phyloP scores from a whole-genome alignment of 768 basidiomycete species.

The Tulasnella sp. region DNA sequence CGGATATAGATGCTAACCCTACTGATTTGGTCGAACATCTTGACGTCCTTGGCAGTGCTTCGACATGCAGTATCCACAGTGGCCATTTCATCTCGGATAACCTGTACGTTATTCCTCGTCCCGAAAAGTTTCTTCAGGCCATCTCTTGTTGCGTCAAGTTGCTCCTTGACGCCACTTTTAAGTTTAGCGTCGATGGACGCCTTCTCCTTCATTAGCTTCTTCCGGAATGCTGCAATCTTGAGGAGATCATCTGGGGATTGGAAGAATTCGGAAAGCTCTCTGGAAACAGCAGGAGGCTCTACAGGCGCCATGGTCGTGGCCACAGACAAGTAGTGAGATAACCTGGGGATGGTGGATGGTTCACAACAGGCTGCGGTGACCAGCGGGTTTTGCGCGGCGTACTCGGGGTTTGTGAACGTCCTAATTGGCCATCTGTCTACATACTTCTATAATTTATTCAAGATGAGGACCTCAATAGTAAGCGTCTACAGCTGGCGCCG shows the following conservation, averaged over 20 bases:
- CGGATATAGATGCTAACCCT: conserved; percentile 54
- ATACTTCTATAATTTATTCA: not conserved
- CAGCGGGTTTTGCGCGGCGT: not conserved
- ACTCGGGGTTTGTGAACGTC: not conserved
- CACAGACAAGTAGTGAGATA: not conserved
- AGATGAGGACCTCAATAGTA: not conserved
- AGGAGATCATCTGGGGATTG: conserved; percentile 91
- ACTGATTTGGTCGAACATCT: conserved; percentile 94
- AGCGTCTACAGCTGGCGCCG: not conserved
- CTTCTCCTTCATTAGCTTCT: conserved; percentile 95
- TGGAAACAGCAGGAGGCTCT: conserved; percentile 12
- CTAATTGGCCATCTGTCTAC: too few relatives aligned
- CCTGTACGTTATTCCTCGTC: conserved; percentile 71
- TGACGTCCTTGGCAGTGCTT: conserved; percentile 69
- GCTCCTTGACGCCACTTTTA: conserved; percentile 87
- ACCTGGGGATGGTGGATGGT: not conserved
- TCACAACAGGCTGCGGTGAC: not conserved
- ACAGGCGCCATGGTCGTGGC: conserved; percentile 18
- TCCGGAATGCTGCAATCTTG: conserved; percentile 82
- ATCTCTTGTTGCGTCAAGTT: conserved; percentile 83
- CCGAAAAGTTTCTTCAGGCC: conserved; percentile 77
- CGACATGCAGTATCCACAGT: conserved; percentile 69
- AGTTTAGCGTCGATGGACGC: conserved; percentile 87
- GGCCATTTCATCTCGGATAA: conserved; percentile 81
- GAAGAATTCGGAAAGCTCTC: conserved; percentile 56